Conservation (phyloP, 768 basidiomycete genomes). For the Amanita fuliginea region DNA sequence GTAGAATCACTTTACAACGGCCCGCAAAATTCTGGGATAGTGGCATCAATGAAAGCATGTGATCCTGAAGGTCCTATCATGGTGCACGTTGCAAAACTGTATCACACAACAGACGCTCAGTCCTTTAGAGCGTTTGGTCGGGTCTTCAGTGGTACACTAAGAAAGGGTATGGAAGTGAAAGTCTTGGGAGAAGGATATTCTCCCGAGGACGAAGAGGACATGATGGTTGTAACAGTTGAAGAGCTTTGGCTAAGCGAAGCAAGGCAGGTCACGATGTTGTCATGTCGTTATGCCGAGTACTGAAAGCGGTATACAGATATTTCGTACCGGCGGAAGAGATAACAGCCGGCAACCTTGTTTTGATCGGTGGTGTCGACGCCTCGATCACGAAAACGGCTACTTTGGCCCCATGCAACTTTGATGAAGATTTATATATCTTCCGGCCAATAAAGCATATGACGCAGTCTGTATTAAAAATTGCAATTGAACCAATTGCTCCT, state of each 20-base stretch:
- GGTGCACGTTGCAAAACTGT: conserved; percentile 89
- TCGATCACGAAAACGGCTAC: conserved; percentile 96
- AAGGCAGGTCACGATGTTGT: conserved; percentile 38
- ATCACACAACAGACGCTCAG: conserved; percentile 93
- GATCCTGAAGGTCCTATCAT: conserved; percentile 81
- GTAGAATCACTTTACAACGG: conserved; percentile 83
- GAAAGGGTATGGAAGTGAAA: conserved; percentile 77
- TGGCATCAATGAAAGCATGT: conserved; percentile 70
- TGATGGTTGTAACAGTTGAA: conserved; percentile 77
- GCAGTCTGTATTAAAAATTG: conserved; percentile 92
- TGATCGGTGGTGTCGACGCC: conserved; percentile 86
- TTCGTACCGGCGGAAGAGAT: conserved; percentile 83
- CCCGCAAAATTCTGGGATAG: conserved; percentile 73
- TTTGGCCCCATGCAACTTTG: conserved; percentile 55
- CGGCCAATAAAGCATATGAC: conserved; percentile 94
- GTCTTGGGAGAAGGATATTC: conserved; percentile 98
- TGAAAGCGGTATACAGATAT: conserved; percentile 48
- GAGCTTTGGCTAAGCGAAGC: conserved; percentile 88
- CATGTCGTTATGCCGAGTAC: neutral
- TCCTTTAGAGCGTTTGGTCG: conserved; percentile 95
- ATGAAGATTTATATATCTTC: conserved; percentile 92
- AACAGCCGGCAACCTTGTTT: conserved; percentile 85
- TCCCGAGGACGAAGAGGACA: conserved; percentile 98
- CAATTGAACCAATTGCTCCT: conserved; percentile 95
- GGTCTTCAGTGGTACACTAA: conserved; percentile 84